These are phyloP conservation scores for Otatea glauca DNA, from an alignment of 176 grass and related monocot species.

Conservation along the genomic window DNA sequence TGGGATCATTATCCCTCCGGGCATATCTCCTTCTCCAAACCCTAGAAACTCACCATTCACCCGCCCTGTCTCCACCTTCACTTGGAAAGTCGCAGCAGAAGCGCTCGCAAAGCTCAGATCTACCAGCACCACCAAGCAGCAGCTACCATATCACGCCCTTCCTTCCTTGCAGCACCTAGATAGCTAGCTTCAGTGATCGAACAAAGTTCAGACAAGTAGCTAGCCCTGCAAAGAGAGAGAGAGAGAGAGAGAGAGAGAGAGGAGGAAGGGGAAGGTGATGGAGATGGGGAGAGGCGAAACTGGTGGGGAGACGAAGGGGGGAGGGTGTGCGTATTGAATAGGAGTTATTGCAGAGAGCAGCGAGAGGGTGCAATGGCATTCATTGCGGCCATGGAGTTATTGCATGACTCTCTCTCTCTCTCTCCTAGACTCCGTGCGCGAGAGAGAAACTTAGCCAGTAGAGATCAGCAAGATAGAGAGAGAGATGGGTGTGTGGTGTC, in stretches of 20 bases:
- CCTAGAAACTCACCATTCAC: slow-evolving; percentile 43
- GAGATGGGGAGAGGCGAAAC: slow-evolving; percentile 17
- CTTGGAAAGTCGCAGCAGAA: not conserved
- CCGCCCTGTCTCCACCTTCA: not conserved
- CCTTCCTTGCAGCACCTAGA: not conserved
- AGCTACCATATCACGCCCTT: not conserved
- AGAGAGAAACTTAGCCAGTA: slow-evolving; percentile 2
- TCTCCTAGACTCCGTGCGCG: not conserved
- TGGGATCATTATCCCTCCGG: slow-evolving; percentile 82
- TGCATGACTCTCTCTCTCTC: slow-evolving; percentile 32
- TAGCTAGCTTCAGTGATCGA: not conserved
- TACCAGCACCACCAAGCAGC: not conserved
- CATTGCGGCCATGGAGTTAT: slow-evolving; percentile 82
- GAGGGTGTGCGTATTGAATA: slow-evolving; percentile 71
- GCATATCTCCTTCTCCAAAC: slow-evolving; percentile 45
- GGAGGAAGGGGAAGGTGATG: not conserved
- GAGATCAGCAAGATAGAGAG: not conserved
- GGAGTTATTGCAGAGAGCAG: slow-evolving; percentile 76
- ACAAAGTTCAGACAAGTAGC: not conserved
- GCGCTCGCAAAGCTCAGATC: slow-evolving; percentile 34
- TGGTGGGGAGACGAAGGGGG: slow-evolving; percentile 40
- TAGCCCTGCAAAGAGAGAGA: not conserved
- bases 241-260: not conserved
- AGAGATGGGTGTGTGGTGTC: not conserved
- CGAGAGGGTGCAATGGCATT: slow-evolving; percentile 97